Conservation (phyloP, 805 yeast genomes). For the Myxozyma neglecta region DNA sequence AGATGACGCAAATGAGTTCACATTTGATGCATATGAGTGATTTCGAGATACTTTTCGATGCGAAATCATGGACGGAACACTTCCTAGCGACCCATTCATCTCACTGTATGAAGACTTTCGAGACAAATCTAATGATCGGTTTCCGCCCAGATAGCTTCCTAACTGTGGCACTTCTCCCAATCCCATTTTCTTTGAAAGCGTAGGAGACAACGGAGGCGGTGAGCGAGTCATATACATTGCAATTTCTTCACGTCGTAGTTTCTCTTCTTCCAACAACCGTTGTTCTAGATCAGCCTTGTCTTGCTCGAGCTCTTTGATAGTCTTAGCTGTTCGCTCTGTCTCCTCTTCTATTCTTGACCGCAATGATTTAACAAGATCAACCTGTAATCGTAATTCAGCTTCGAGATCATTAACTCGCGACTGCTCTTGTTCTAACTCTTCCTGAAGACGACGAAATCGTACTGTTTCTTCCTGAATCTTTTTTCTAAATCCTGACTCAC, state of each 20-base stretch:
- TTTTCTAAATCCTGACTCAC: conserved; percentile 33
- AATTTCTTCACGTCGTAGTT: conserved; percentile 25
- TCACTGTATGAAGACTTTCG: conserved; percentile 23
- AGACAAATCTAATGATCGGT: conserved; percentile 2
- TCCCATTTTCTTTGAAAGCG: conserved; percentile 15
- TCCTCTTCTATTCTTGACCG: conserved; percentile 26
- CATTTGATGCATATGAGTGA: not conserved
- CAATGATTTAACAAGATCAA: conserved; percentile 22
- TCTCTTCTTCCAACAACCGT: conserved; percentile 30
- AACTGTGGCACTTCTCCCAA: not conserved
- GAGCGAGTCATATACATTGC: conserved; percentile 9
- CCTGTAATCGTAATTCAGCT: conserved; percentile 21
- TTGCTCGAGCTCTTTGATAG: conserved; percentile 32
- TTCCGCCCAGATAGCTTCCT: not conserved
- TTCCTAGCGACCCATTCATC: conserved; percentile 5
- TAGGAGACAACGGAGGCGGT: conserved; percentile 19
- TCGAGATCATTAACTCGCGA: conserved; percentile 23
- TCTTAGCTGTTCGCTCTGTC: conserved; percentile 12
- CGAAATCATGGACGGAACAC: conserved; percentile 15
- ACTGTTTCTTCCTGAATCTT: conserved; percentile 14
- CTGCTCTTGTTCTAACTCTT: conserved; percentile 8
- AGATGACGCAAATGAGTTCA: conserved; percentile 7
- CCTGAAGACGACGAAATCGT: conserved; percentile 6
- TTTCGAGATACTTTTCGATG: conserved; percentile 20
- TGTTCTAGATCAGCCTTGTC: conserved; percentile 31